Percentiles rank a stretch among this genome's conserved stretches.
Evolutionary conservation across 208 protist species (phyloP).

Genomic region (Acanthamoeba castellanii): DNA sequence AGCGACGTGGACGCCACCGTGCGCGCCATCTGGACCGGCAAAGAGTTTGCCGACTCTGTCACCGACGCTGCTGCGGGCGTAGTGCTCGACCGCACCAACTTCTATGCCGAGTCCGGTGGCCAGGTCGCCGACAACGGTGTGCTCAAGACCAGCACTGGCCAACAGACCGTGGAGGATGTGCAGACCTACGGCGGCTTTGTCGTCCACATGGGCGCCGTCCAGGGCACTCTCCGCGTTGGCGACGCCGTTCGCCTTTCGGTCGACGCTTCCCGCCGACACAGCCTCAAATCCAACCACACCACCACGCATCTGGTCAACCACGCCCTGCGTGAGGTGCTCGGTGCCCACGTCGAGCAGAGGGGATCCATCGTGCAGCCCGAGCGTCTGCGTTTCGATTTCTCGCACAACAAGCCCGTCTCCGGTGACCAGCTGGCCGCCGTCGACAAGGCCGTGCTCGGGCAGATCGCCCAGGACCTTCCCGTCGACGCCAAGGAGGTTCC

Average conservation of each 20-base stretch:
- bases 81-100: slow-evolving; percentile 96
- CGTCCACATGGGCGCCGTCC: slow-evolving; percentile 96
- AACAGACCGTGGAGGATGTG: slow-evolving; percentile 32
- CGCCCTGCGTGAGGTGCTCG: slow-evolving; percentile 50
- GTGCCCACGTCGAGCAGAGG: slow-evolving; percentile 13
- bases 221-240: slow-evolving; percentile 82
- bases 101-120: slow-evolving; percentile 98
- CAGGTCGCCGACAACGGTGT: slow-evolving; percentile 97
- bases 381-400: slow-evolving; percentile 77
- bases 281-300: slow-evolving; percentile 78
- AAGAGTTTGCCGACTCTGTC: slow-evolving; percentile 89
- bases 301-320: slow-evolving; percentile 58
- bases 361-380: slow-evolving; percentile 74
- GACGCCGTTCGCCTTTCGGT: slow-evolving; percentile 89
- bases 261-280: slow-evolving; percentile 90
- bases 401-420: slow-evolving; percentile 40
- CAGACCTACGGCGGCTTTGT: slow-evolving; percentile 95
- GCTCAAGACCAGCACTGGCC: slow-evolving; percentile 82
- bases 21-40: slow-evolving; percentile 89
- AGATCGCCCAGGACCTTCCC: slow-evolving; percentile 89
- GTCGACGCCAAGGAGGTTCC: slow-evolving; percentile 94
- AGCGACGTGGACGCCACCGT: slow-evolving; percentile 75
- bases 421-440: slow-evolving; percentile 96
- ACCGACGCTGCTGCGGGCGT: slow-evolving; percentile 87
- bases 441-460: slow-evolving; percentile 93